Base-by-base conservation (phyloP, 2,329 filamentous ascomycete genomes). In the Colletotrichum coccodes region DNA sequence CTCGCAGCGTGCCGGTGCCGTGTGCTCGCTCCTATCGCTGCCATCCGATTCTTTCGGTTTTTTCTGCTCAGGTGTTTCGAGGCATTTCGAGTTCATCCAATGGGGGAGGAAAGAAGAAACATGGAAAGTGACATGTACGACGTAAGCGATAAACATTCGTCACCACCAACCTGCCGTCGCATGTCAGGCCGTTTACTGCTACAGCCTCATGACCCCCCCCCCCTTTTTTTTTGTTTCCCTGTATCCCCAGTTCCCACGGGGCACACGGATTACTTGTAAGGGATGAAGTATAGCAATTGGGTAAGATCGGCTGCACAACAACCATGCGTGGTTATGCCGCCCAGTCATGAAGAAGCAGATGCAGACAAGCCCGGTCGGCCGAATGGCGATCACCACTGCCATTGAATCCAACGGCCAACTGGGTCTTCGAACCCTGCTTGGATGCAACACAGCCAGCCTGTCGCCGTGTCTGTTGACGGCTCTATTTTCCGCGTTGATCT, bases 351-450 rank as follows among this genome's bases (percentile, higher is more conserved):
- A 23, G n/a, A 23, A n/a, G 32, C 50, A 53, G 12, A 9, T 53
- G 32, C 32, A 53, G 30, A 59, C n/a, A 64, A 56, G 65, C 54
- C 53, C 14, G 54, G 61, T 56, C 61, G 61, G 61, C 65, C 61
- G 61, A 65, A 68, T 68, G 61, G 56, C 40, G 65, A 68, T 68
- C 65, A 60, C 47, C 47, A 54, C 49, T 34, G 26, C 26, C 46
- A 64, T 30, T 53, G 32, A 49, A 54, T 36, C 12, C 30, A 47
- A 60, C 46, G 34, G 18, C 40, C 34, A 38, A 42, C 32, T 64
- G 46, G 38, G 14, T 64, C 47, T 47, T 26, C n/a, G 23, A 59
- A 59, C 60, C 65, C 53, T 64, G 53, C 38, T 38, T 40, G 11
- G 40, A 54, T 49, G 38, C 47, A 40, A 68, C 53, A 53, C n/a